Base-by-base conservation (phyloP, 768 basidiomycete genomes). In the Panaeolus papilionaceus region DNA sequence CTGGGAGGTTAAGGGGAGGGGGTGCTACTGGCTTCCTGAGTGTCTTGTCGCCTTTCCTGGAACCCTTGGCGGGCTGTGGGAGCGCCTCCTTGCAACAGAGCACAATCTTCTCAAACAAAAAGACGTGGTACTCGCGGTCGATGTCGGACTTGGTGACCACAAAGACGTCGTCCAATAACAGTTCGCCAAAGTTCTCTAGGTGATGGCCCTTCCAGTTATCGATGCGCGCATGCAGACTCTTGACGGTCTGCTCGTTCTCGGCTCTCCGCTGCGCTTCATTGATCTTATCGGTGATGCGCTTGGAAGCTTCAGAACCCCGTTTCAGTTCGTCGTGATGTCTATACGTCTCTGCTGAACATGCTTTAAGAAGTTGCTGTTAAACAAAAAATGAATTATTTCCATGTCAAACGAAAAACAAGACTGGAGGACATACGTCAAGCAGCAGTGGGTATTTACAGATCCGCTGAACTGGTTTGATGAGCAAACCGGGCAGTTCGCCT, bases 121-220 rank as follows among this genome's bases (percentile, higher is more conserved):
- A 99, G 67, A 99, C 96, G 72, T 97, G 95, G 74, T 99, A 99
- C 78, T 99, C 98, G 72, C 98, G 88, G 77, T 98, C 96, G 73
- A 96, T 93, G 67, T 96, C 96, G 62, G 92, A 93, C 80, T 99
- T 99, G 73, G 93, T 97, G 67, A 99, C 98, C 67, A 91, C 89
- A 78, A 99, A 99, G 66, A 95, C 87, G 76, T 98, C 98, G 76
- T 99, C 96, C 38, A 99, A 87, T 39, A 97, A 85, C 64, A 99
- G 91, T 71, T 94, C 89, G 68, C 98, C 98, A 71, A 99, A 99
- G 77, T 95, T 93, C 72, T 89, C 89, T 44, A 98, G 85, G 72
- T 97, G 94, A 78, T 99, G 98, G 11, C 97, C 97, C 78, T 99
- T 99, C 98, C 98, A 99, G 77, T 99, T 98, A 71, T 96, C 95